phyloP scores from a whole-genome alignment of 2,329 filamentous ascomycete genomes.

The Claviceps purpurea region DNA sequence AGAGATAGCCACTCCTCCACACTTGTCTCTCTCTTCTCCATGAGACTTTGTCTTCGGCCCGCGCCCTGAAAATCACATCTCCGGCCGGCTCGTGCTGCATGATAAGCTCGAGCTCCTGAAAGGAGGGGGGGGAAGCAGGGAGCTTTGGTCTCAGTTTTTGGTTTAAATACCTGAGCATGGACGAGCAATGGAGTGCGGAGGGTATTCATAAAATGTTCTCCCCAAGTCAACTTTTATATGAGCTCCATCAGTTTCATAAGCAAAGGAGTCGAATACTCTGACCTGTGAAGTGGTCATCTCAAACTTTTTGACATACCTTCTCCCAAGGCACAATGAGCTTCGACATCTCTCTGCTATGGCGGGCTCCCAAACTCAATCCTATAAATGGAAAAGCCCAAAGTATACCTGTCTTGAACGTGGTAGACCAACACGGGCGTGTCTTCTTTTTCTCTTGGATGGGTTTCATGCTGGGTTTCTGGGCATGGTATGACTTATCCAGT shows the following conservation, averaged over 20 bases:
- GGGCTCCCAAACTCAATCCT: constrained; percentile 60
- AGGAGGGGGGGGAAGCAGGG: not conserved
- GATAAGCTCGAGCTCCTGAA: constrained; percentile 1
- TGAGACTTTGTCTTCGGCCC: not conserved
- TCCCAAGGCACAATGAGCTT: constrained; percentile 14
- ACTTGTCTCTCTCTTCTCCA: not conserved
- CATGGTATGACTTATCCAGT: constrained; percentile 38
- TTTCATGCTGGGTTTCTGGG: constrained; percentile 80
- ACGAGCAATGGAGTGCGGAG: not conserved
- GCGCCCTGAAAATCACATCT: not conserved
- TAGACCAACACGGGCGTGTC: constrained; percentile 70
- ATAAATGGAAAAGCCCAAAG: constrained; percentile 72
- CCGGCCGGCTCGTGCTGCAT: constrained; percentile 1
- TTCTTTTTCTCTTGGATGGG: constrained; percentile 86
- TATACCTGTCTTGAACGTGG: constrained; percentile 63
- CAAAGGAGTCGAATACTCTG: not conserved
- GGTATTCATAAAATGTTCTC: too few relatives aligned
- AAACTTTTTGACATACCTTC: too few relatives aligned
- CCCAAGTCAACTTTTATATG: too few relatives aligned
- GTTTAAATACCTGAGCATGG: not conserved
- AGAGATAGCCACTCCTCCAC: not conserved
- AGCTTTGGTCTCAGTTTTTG: not conserved
- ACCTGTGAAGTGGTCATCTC: not conserved
- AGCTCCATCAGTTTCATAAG: not conserved
- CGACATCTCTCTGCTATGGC: constrained; percentile 18